Evolutionary conservation across 352 stramenopile genomes (phyloP).

Genomic region (Aphanomyces stellatus): DNA sequence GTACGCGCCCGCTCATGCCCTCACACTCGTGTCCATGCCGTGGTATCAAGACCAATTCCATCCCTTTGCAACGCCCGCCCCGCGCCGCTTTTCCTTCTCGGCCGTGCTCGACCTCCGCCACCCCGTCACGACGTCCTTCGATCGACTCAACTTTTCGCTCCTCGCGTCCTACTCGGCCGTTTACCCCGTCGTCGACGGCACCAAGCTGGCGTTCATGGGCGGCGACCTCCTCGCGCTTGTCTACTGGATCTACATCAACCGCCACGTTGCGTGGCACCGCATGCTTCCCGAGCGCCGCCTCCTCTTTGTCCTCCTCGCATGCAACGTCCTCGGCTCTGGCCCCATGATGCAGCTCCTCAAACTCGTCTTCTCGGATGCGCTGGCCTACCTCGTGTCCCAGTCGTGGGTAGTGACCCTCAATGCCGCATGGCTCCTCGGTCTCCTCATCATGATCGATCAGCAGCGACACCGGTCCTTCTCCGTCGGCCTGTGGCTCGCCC

Average conservation of each 20-base stretch:
- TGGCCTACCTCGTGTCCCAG: conserved; percentile 8
- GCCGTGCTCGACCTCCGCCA: background rate
- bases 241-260: conserved; percentile 10
- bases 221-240: background rate
- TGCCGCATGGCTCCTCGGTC: conserved; percentile 4
- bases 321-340: conserved; percentile 9
- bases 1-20: background rate
- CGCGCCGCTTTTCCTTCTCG: background rate
- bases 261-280: background rate
- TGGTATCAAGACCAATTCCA: conserved; percentile 11
- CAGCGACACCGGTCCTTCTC: conserved; percentile 4
- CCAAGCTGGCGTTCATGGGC: conserved; percentile 6
- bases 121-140: background rate
- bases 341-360: conserved; percentile 5
- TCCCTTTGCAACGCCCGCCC: background rate
- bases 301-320: background rate
- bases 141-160: background rate
- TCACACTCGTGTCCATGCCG: background rate
- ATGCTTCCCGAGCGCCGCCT: conserved; percentile 8
- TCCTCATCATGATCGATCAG: conserved; percentile 3
- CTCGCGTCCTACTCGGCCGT: background rate
- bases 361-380: background rate
- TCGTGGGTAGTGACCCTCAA: background rate
- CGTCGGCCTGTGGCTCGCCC: background rate
- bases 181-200: background rate